These are phyloP conservation scores for Fusarium avenaceum DNA, from an alignment of 2,329 filamentous ascomycete genomes.

Conservation along the genomic window DNA sequence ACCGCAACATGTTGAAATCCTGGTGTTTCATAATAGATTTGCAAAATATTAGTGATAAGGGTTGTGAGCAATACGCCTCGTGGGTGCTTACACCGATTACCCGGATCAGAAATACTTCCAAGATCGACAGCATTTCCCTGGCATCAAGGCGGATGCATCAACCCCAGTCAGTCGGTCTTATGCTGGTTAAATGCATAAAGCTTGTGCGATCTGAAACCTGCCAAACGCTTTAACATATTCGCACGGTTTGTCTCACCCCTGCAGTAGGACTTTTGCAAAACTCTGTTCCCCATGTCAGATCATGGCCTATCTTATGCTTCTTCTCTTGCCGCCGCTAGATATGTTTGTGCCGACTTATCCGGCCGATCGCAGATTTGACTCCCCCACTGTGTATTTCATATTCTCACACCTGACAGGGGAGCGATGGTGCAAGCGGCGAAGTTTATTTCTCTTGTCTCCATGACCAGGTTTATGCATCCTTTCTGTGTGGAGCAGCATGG, in stretches of 20 bases:
- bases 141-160: background rate
- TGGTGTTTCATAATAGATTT: background rate
- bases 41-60: background rate
- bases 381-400: background rate
- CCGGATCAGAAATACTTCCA: background rate
- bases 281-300: background rate
- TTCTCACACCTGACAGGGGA: background rate
- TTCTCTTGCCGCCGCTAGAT: background rate
- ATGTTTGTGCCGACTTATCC: background rate
- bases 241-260: background rate
- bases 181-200: background rate
- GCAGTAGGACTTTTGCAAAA: background rate
- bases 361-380: background rate
- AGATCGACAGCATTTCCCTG: background rate
- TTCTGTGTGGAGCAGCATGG: too few relatives aligned
- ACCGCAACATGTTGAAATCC: background rate
- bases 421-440: background rate
- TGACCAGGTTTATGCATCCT: background rate
- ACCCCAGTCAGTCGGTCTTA: background rate
- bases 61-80: background rate
- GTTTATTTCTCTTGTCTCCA: background rate
- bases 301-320: conserved; percentile 14
- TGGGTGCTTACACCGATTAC: background rate
- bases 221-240: background rate
- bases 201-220: background rate